phyloP scores from a whole-genome alignment of 148 eudicot genomes.

The Vaccinium darrowii region DNA sequence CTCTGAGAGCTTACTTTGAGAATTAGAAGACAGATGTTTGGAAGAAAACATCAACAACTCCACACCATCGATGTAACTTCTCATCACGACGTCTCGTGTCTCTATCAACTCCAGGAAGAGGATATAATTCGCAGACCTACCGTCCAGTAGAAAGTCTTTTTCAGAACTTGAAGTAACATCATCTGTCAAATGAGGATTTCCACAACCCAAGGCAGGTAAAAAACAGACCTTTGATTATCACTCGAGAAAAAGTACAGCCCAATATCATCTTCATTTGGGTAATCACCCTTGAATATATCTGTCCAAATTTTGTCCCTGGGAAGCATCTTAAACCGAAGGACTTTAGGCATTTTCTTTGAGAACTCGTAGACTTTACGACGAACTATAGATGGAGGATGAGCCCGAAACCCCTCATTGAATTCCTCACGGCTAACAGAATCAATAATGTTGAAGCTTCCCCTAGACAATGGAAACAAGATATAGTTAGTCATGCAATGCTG shows the following conservation, averaged over 20 bases:
- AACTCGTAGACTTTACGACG: slow-evolving; percentile 36
- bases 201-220: not conserved
- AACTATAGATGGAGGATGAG: slow-evolving; percentile 55
- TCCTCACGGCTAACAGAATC: slow-evolving; percentile 11
- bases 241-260: slow-evolving; percentile 62
- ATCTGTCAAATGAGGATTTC: not conserved
- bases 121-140: slow-evolving; percentile 35
- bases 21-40: slow-evolving; percentile 32
- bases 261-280: slow-evolving; percentile 51
- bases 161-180: slow-evolving; percentile 11
- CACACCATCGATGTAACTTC: slow-evolving; percentile 37
- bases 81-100: slow-evolving; percentile 38
- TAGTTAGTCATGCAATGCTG: not conserved
- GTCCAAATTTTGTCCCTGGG: slow-evolving; percentile 36
- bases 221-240: slow-evolving; percentile 32
- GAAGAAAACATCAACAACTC: slow-evolving; percentile 68
- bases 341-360: slow-evolving; percentile 49
- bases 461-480: slow-evolving; percentile 27
- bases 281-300: slow-evolving; percentile 40
- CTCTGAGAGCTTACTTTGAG: slow-evolving; percentile 44
- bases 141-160: not conserved
- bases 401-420: slow-evolving; percentile 36
- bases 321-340: slow-evolving; percentile 43
- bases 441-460: slow-evolving; percentile 58
- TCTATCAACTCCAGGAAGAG: slow-evolving; percentile 40